Base-by-base conservation (phyloP, 1,284 basidiomycete species). In the Ustilago crameri region DNA sequence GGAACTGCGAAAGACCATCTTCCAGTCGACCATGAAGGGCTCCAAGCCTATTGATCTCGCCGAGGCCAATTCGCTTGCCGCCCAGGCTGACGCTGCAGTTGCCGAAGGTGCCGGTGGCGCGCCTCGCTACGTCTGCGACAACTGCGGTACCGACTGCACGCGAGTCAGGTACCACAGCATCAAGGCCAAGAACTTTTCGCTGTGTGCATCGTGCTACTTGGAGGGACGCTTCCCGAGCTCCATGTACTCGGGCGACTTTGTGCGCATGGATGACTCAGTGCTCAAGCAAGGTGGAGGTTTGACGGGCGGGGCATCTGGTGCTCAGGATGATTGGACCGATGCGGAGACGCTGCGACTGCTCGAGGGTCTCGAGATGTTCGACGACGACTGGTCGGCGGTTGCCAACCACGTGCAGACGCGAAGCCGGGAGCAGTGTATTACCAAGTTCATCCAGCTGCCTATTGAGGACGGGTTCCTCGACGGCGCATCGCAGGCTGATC, bases 201-300 rank as follows among this genome's bases (percentile, higher is more conserved):
- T 18, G 23, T 83, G 81, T 61, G 58, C 80, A 1, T 70, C 71
- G 26, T 98, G 95, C 85, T 99, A 98, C 84, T 89, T 94, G 58
- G 93, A 95, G 66, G 95, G 95, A 1, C 91, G 95, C 41, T 99
- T 98, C 87, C 94, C 95, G 0, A 92, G 91, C 2, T 90, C 89
- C 45, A 94, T 98, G 91, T 97, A 93, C 86, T 93, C 92, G 51
- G 95, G 95, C 32, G 95, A 98, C 86, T 99, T 99, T 85, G 92
- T 98, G 67, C 93, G 93, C 78, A 88, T 98, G 38, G 86, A 87
- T 41, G 84, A 86, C 46, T 55, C 73, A 15, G 82, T 84, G 15
- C 87, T 87, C 83, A 87, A 87, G 66, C 80, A 82, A 20, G 59
- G 68, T 8, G 77, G 75, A 27, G 87, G 85, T 2, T 84, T 86